Evolutionary conservation across 2,329 filamentous ascomycete genomes (phyloP), one percentile per base, ranked within the genome.

Genomic region (Penicillium sp.): DNA sequence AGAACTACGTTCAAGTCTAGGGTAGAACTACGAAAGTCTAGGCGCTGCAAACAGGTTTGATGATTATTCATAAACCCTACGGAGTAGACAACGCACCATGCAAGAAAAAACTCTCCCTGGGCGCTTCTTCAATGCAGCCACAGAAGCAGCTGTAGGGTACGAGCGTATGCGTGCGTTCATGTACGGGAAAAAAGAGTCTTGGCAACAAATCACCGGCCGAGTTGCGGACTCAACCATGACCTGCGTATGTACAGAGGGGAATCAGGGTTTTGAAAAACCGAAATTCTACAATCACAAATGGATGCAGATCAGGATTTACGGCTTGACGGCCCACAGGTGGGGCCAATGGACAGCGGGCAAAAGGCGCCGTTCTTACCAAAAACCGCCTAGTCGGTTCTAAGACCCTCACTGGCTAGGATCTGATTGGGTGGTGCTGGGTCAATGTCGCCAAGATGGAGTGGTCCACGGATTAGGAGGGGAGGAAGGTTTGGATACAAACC

Each of bases 251-350:
- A 19, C 13, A 33, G n/a, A 42, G 19, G 19, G 6, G 27, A 27
- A 39, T 35, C 35, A 54, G 52, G 45, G 33, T 26, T 24, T 29
- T 45, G 31, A 31, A 52, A 22, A 44, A 42, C 4, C 13, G 7
- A 21, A 31, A 22, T 7, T 31, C 16, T 27, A 48, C 35, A 48
- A 33, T 13, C n/a, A 48, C 14, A 35, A 49, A 47, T 29, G n/a
- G 42, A 26, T 49, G 56, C 42, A 33, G 49, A 58, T 52, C 52
- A 55, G 43, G 26, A 55, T 50, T 58, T 43, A 48, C 11, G 33
- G 56, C 43, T 48, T 39, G 11, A 44, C 21, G 43, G 29, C 52
- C 42, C 21, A 37, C 31, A 35, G 7, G 35, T 50, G 48, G 33
- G 33, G 35, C 48, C 48, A 50, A 52, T 52, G 19, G 45, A 33